Conservation (phyloP, 1,139 yeast genomes). For the Geotrichum candidum region DNA sequence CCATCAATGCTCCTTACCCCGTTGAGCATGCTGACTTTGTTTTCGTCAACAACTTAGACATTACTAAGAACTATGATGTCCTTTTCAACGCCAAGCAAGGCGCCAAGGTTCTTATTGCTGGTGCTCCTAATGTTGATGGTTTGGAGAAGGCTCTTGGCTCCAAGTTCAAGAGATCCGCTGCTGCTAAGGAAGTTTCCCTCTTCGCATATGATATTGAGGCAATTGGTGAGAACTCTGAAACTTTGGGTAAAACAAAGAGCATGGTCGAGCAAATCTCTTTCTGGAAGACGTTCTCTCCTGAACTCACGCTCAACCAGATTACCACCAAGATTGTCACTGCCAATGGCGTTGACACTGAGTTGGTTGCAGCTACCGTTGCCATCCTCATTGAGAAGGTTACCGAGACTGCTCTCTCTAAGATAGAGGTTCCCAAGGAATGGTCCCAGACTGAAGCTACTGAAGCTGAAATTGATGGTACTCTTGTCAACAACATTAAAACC, state of each 20-base stretch:
- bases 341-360: constrained; percentile 75
- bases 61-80: constrained; percentile 56
- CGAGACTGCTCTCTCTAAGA: constrained; percentile 29
- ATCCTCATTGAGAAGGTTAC: constrained; percentile 43
- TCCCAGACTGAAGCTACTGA: constrained; percentile 34
- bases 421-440: constrained; percentile 37
- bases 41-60: constrained; percentile 52
- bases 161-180: constrained; percentile 50
- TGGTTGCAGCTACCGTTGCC: constrained; percentile 75
- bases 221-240: constrained; percentile 42
- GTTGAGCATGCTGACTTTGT: constrained; percentile 58
- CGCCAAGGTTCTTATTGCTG: constrained; percentile 50
- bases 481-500: constrained; percentile 35
- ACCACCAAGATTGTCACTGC: constrained; percentile 78
- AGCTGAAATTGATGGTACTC: constrained; percentile 33
- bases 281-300: constrained; percentile 68
- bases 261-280: constrained; percentile 75
- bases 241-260: constrained; percentile 69
- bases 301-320: constrained; percentile 53
- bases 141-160: constrained; percentile 48
- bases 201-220: constrained; percentile 32
- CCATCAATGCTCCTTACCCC: constrained; percentile 34
- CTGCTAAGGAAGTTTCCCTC: constrained; percentile 48
- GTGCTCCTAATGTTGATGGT: constrained; percentile 40
- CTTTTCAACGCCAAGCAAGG: constrained; percentile 53